These are phyloP conservation scores for Rhodotorula sp. DNA, from an alignment of 1,284 basidiomycete species.

Conservation along the genomic window DNA sequence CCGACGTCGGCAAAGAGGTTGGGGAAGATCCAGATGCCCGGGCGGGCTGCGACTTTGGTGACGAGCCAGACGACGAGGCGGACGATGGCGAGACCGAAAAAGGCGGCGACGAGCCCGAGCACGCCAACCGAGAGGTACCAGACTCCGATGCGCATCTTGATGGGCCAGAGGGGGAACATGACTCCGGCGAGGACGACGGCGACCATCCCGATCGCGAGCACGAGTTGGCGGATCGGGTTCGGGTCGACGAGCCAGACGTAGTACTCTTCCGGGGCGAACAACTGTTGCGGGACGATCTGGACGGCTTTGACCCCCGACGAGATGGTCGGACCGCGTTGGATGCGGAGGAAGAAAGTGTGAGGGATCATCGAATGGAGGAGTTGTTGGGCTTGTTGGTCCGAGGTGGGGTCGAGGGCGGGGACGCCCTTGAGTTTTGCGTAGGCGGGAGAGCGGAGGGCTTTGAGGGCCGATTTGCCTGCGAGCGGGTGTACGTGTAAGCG, in stretches of 20 bases:
- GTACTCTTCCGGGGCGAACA: constrained; percentile 72
- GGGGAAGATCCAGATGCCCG: constrained; percentile 99
- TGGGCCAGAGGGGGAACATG: constrained; percentile 99
- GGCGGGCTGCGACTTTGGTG: constrained; percentile 78
- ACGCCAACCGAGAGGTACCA: constrained; percentile 91
- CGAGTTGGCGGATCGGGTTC: constrained; percentile 65
- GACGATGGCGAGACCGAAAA: constrained; percentile 88
- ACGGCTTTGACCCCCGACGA: constrained; percentile 62
- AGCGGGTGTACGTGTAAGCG: neutral
- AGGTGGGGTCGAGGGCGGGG: constrained; percentile 61
- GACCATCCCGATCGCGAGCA: constrained; percentile 91
- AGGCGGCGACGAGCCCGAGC: constrained; percentile 82
- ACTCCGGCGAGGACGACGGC: constrained; percentile 90
- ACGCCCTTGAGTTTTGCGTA: constrained; percentile 72
- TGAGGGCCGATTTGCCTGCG: constrained; percentile 84
- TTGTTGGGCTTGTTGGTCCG: constrained; percentile 71
- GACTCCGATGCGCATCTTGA: constrained; percentile 86
- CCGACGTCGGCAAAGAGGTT: constrained; percentile 98
- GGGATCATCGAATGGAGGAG: constrained; percentile 67
- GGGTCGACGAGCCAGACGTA: constrained; percentile 98
- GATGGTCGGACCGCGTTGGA: constrained; percentile 64
- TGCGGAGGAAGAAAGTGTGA: constrained; percentile 77
- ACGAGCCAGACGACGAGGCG: constrained; percentile 91
- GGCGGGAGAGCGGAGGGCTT: constrained; percentile 83
- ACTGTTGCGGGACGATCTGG: constrained; percentile 74